These are phyloP conservation scores for Begonia masoniana DNA, from an alignment of 306 rosid genomes.

Conservation along the genomic window DNA sequence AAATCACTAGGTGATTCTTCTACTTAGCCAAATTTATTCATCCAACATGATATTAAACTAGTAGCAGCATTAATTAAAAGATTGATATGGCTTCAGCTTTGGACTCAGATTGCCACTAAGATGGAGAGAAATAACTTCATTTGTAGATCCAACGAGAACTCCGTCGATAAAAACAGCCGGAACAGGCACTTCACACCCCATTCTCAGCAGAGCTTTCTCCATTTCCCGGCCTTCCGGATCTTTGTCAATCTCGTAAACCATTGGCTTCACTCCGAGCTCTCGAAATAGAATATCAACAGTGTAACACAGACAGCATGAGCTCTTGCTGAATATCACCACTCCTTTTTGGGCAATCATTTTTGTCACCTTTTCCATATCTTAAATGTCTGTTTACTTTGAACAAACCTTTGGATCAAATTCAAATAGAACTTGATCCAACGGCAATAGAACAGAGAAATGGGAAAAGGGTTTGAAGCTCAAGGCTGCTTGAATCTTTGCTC, in stretches of 20 bases:
- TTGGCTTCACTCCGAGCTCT: slow-evolving; percentile 34
- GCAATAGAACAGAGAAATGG: neutral
- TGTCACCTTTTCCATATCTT: slow-evolving; percentile 47
- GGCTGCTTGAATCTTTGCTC: neutral
- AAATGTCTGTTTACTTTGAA: neutral
- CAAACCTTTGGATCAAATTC: neutral
- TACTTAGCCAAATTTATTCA: neutral
- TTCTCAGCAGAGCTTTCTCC: slow-evolving; percentile 44
- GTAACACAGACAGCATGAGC: slow-evolving; percentile 53
- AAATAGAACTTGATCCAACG: neutral
- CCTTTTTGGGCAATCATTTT: slow-evolving; percentile 39
- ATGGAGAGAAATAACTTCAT: slow-evolving; percentile 64
- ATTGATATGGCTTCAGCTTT: slow-evolving; percentile 27
- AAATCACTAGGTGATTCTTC: neutral
- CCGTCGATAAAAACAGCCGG: slow-evolving; percentile 64
- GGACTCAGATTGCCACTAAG: slow-evolving; percentile 41
- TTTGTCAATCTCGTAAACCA: slow-evolving; percentile 43
- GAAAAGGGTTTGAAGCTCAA: neutral
- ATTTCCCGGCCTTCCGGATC: slow-evolving; percentile 53
- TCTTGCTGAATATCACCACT: slow-evolving; percentile 58
- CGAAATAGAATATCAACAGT: slow-evolving; percentile 37
- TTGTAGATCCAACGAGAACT: slow-evolving; percentile 43
- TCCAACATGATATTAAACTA: slow-evolving; percentile 16
- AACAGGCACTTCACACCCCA: slow-evolving; percentile 33
- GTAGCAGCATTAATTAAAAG: slow-evolving; percentile 5